Evolutionary conservation across 352 stramenopile genomes (phyloP).

Genomic region (Globisporangium canariense): DNA sequence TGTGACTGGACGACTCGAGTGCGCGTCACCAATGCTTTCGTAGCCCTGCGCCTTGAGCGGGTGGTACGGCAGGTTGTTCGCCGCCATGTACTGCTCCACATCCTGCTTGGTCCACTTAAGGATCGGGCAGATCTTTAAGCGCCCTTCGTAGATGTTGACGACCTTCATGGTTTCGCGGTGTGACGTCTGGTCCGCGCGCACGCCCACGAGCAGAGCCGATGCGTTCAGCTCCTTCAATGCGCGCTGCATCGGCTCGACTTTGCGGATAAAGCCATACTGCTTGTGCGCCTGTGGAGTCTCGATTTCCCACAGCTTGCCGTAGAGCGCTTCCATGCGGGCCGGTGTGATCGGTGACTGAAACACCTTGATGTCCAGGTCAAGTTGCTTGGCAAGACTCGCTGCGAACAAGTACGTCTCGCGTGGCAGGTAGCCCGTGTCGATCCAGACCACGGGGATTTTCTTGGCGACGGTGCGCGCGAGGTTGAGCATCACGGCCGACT

Average conservation of each 20-base stretch:
- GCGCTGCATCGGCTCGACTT: constrained; percentile 86
- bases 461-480: constrained; percentile 49
- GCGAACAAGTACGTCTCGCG: constrained; percentile 85
- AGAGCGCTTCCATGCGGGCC: constrained; percentile 82
- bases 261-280: constrained; percentile 79
- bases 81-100: constrained; percentile 73
- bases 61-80: constrained; percentile 70
- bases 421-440: constrained; percentile 84
- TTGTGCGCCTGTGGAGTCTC: constrained; percentile 68
- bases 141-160: constrained; percentile 77
- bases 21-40: constrained; percentile 75
- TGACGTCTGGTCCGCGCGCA: constrained; percentile 76
- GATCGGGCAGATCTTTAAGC: constrained; percentile 86
- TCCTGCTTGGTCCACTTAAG: constrained; percentile 76
- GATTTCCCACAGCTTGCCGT: constrained; percentile 80
- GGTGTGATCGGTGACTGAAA: constrained; percentile 76
- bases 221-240: constrained; percentile 56
- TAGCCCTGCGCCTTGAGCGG: constrained; percentile 83
- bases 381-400: constrained; percentile 49
- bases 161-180: constrained; percentile 67
- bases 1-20: constrained; percentile 81
- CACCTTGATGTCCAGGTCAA: constrained; percentile 70
- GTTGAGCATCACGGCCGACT: constrained; percentile 83
- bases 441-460: constrained; percentile 70
- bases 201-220: constrained; percentile 66